These are phyloP conservation scores for Vitis amurensis DNA, from an alignment of 164 flowering plant species.

Conservation along the genomic window DNA sequence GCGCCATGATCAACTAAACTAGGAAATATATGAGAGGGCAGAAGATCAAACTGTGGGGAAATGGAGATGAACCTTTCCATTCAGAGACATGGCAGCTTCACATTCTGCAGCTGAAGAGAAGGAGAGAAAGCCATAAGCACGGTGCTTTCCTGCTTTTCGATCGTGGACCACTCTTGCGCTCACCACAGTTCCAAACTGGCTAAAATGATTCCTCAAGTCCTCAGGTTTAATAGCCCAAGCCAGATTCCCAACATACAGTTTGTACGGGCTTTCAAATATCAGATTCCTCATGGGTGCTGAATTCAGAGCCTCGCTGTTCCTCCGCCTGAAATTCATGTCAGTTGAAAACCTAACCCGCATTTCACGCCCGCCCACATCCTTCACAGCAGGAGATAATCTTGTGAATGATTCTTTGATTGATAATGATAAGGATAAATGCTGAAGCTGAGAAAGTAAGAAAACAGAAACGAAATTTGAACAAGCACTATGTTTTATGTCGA, in stretches of 20 bases:
- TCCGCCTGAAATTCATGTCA: slow-evolving; percentile 24
- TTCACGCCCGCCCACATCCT: slow-evolving; percentile 57
- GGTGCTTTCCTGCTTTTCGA: slow-evolving; percentile 32
- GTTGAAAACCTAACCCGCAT: slow-evolving; percentile 36
- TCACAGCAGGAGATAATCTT: slow-evolving; percentile 1
- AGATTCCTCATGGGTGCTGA: slow-evolving; percentile 22
- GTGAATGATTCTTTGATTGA: too few relatives aligned
- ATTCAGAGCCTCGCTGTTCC: slow-evolving; percentile 15
- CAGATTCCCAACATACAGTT: slow-evolving; percentile 51
- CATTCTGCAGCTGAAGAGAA: slow-evolving; percentile 37
- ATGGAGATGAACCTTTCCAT: slow-evolving; percentile 19
- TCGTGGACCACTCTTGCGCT: slow-evolving; percentile 41
- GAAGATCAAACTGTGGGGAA: neutral
- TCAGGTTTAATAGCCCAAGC: slow-evolving; percentile 36
- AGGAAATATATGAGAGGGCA: neutral
- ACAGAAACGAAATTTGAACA: neutral
- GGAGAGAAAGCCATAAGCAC: slow-evolving; percentile 45
- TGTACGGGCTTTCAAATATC: slow-evolving; percentile 44
- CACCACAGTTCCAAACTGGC: slow-evolving; percentile 46
- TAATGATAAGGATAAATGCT: too few relatives aligned
- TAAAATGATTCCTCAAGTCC: slow-evolving; percentile 36
- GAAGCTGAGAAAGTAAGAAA: too few relatives aligned
- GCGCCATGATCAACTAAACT: neutral
- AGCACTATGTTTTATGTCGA: too few relatives aligned
- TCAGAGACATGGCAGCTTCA: slow-evolving; percentile 33